These are phyloP conservation scores for Blastocystis sp. DNA, from an alignment of 352 stramenopile genomes.

Conservation along the genomic window DNA sequence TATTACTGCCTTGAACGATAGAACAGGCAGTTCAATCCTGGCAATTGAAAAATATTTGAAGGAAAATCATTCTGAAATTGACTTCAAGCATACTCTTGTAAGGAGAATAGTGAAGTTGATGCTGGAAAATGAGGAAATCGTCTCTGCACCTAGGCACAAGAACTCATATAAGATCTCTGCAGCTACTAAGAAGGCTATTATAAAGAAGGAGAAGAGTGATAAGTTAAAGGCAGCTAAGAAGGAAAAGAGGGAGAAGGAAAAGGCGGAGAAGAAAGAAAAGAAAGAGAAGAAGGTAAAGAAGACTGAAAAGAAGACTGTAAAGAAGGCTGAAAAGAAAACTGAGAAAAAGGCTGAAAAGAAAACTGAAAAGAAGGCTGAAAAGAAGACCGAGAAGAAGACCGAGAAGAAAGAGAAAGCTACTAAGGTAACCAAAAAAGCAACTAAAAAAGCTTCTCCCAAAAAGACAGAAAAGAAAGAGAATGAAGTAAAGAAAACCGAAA, in stretches of 20 bases:
- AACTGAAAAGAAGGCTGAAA: slow-evolving; percentile 7
- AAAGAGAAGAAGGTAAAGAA: neutral
- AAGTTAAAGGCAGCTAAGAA: slow-evolving; percentile 35
- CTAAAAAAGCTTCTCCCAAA: neutral
- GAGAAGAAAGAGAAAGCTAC: slow-evolving; percentile 12
- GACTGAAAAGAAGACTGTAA: slow-evolving; percentile 33
- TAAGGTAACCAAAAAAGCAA: neutral
- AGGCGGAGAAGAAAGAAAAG: slow-evolving; percentile 26
- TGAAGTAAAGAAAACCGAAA: neutral
- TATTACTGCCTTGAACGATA: neutral
- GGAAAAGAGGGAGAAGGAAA: slow-evolving; percentile 6
- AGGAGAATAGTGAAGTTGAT: slow-evolving; percentile 35
- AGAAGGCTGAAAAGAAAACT: slow-evolving; percentile 26
- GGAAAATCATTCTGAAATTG: slow-evolving; percentile 31
- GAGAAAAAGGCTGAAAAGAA: slow-evolving; percentile 35
- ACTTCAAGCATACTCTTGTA: slow-evolving; percentile 41
- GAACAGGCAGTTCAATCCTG: slow-evolving; percentile 11
- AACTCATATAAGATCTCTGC: slow-evolving; percentile 47
- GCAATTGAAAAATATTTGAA: slow-evolving; percentile 60
- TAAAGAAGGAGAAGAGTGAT: slow-evolving; percentile 16
- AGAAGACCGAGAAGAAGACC: slow-evolving; percentile 1
- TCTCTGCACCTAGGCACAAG: neutral
- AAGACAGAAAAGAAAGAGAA: neutral
- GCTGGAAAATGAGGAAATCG: slow-evolving; percentile 26
- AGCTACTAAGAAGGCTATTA: neutral